Evolutionary conservation across 2,329 filamentous ascomycete genomes (phyloP), one percentile per base, ranked within the genome.

Genomic region (Xenoacremonium recifei): DNA sequence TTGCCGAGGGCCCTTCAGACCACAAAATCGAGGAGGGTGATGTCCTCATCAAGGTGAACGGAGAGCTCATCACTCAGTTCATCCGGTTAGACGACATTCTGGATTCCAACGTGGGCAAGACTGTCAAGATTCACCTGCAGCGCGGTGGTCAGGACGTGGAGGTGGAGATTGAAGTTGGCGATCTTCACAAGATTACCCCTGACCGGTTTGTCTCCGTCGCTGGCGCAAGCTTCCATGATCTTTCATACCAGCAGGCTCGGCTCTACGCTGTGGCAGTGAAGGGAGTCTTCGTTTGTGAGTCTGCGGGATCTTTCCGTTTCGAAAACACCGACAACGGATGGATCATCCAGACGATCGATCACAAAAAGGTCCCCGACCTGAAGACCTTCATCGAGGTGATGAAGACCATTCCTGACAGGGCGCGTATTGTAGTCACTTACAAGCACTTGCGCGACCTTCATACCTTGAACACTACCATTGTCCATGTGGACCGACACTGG

Each of bases 211-310:
- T 97, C 40, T 89, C 90, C 4, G 92, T 97, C 32, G 89, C 91
- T 31, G 95, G 93, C 16, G 93, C 85, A 18, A 92, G 90, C 45
- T 97, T 99, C 73, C 95, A 99, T 69, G 82, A 95, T 62, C 74
- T 99, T 15, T 99, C 95, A 1, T 99, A 99, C 65, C 93, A 99
- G 62, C 91, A 97, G 67, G 90, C 93, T n/a, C 84, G 93, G 9
- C 78, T 96, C 4, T 97, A 96, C 63, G 92, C 91, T 23, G 91
- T 99, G 44, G 84, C 91, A 9, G 87, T 90, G 56, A 85, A 90
- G 63, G 93, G 93, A 23, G 90, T 99, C 15, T 99, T 89, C 62
- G 86, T 97, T 45, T 97, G 91, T 60, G 93, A 99, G 67, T 89
- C 92, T 5, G 87, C 89, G 3, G 93, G 93, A 3, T 96, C 93